These are phyloP conservation scores for Saraca asoca DNA, from an alignment of 331 rosid genomes.

Conservation along the genomic window DNA sequence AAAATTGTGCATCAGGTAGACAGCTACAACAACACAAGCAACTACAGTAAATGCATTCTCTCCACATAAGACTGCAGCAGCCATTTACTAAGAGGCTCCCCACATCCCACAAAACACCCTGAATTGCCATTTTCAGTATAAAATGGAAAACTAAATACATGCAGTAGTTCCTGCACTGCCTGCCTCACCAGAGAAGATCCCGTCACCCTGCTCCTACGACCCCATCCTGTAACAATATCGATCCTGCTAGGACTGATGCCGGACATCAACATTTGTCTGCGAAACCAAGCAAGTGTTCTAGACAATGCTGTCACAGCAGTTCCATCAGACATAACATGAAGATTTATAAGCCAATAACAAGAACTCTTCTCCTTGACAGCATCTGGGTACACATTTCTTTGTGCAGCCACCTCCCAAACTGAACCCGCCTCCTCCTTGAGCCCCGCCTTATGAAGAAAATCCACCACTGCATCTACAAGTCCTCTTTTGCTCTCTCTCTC, in stretches of 20 bases:
- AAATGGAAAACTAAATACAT: conserved; percentile 75
- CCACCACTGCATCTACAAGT: conserved; percentile 93
- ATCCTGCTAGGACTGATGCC: conserved; percentile 79
- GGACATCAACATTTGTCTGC: conserved; percentile 66
- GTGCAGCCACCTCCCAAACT: conserved; percentile 93
- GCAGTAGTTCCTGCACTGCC: conserved; percentile 75
- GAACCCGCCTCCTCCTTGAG: conserved; percentile 97
- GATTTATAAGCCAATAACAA: conserved; percentile 90
- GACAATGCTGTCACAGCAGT: conserved; percentile 90
- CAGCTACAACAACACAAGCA: neutral
- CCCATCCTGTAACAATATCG: conserved; percentile 95
- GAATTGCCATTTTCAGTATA: conserved; percentile 86
- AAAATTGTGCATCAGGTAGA: conserved; percentile 43
- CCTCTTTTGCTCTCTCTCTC: conserved; percentile 95
- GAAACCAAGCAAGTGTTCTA: conserved; percentile 89
- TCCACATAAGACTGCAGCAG: conserved; percentile 83
- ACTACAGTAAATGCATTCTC: conserved; percentile 85
- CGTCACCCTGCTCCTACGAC: conserved; percentile 86
- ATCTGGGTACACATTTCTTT: conserved; percentile 84
- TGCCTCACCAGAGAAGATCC: conserved; percentile 87
- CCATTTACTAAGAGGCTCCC: conserved; percentile 89
- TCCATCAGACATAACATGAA: conserved; percentile 96
- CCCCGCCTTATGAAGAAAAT: conserved; percentile 94
- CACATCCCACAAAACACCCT: conserved; percentile 89
- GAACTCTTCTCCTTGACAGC: conserved; percentile 81